Evolutionary conservation across 2,329 filamentous ascomycete genomes (phyloP).

Genomic region (Fusarium sororula): DNA sequence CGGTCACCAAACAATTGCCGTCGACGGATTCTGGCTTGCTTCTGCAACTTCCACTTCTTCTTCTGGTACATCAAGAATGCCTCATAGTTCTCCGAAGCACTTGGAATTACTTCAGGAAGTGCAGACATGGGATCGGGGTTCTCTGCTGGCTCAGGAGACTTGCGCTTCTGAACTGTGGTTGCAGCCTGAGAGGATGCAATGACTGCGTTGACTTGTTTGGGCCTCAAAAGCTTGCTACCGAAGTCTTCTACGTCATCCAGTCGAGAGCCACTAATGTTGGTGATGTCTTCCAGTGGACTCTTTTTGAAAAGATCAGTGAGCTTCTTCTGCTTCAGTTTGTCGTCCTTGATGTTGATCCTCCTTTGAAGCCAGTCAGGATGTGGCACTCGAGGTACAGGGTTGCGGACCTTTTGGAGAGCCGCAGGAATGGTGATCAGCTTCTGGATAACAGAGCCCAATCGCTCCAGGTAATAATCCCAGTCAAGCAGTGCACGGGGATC

Average conservation of each 20-base stretch:
- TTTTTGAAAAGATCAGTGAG: constrained; percentile 84
- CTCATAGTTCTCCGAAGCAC: constrained; percentile 84
- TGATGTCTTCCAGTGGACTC: constrained; percentile 77
- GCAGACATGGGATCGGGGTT: constrained; percentile 81
- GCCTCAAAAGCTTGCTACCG: constrained; percentile 72
- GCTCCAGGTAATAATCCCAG: constrained; percentile 97
- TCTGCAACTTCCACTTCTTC: constrained; percentile 98
- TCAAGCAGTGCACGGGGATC: constrained; percentile 91
- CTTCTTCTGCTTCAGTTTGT: constrained; percentile 98
- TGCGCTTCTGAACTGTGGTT: constrained; percentile 70
- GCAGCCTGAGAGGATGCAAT: constrained; percentile 65
- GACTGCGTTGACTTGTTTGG: constrained; percentile 64
- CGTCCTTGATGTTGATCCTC: constrained; percentile 93
- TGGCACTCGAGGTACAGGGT: constrained; percentile 90
- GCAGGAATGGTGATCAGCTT: constrained; percentile 99
- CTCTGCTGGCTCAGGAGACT: constrained; percentile 74
- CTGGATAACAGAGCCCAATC: constrained; percentile 95
- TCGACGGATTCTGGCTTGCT: constrained; percentile 83
- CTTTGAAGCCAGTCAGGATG: constrained; percentile 98
- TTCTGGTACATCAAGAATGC: constrained; percentile 95
- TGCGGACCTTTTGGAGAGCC: constrained; percentile 91
- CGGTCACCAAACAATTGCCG: constrained; percentile 94
- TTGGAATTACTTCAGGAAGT: constrained; percentile 85
- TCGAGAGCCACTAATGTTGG: constrained; percentile 66
- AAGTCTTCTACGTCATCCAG: constrained; percentile 84